These are phyloP conservation scores for Acanthamoeba polyphaga DNA, from an alignment of 208 protist species.

Conservation along the genomic window DNA sequence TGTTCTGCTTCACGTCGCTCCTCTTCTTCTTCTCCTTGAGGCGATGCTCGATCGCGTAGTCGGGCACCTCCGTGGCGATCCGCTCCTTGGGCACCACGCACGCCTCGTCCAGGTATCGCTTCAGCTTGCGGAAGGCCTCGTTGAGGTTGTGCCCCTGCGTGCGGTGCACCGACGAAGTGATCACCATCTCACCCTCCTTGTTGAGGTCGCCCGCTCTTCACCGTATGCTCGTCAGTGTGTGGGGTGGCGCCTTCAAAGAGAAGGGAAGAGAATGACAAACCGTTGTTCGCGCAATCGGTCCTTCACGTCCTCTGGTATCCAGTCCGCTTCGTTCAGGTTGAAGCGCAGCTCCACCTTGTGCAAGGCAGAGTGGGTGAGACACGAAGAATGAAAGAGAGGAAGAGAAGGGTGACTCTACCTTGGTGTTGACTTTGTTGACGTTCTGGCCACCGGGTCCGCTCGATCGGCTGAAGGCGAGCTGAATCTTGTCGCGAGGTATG, in stretches of 20 bases:
- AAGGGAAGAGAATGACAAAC: neutral
- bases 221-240: neutral
- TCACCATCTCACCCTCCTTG: conserved; percentile 80
- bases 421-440: conserved; percentile 88
- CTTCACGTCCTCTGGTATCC: conserved; percentile 80
- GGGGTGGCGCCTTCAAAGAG: neutral
- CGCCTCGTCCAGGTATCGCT: conserved; percentile 77
- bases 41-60: conserved; percentile 73
- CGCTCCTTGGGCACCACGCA: conserved; percentile 65
- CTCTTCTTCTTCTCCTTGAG: conserved; percentile 79
- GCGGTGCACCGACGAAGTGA: conserved; percentile 69
- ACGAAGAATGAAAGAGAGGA: neutral
- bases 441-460: conserved; percentile 86
- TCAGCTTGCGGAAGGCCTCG: conserved; percentile 79
- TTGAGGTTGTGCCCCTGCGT: conserved; percentile 84
- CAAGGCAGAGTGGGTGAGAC: neutral
- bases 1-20: conserved; percentile 61
- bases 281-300: conserved; percentile 65
- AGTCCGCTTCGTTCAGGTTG: conserved; percentile 79
- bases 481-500: conserved; percentile 63
- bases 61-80: conserved; percentile 64
- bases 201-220: conserved; percentile 80
- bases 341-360: conserved; percentile 78
- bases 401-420: neutral
- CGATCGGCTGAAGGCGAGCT: conserved; percentile 63